Percentiles rank a stretch among this genome's conserved stretches.
Conservation (phyloP, 495 filamentous ascomycete genomes). For the Tuber indicum region DNA sequence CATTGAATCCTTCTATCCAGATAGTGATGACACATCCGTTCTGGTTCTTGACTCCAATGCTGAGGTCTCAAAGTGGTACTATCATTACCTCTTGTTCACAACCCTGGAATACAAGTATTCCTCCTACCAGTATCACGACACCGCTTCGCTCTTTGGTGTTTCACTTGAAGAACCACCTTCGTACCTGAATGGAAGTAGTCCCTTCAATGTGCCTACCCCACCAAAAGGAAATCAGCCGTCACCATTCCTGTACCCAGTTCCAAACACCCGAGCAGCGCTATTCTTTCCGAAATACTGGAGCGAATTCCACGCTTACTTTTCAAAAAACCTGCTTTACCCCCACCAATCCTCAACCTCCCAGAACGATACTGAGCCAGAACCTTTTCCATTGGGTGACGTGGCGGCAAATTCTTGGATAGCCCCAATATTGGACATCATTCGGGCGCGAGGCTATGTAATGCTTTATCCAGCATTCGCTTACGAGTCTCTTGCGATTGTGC, state of each 20-base stretch:
- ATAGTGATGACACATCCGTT: conserved; percentile 52
- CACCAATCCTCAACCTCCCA: background rate
- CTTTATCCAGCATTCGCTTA: conserved; percentile 53
- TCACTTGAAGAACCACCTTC: conserved; percentile 56
- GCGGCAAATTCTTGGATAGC: conserved; percentile 50
- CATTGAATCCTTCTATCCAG: conserved; percentile 60
- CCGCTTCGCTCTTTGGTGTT: conserved; percentile 51
- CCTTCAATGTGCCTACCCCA: conserved; percentile 44
- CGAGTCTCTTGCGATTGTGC: conserved; percentile 51
- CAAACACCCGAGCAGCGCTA: conserved; percentile 57
- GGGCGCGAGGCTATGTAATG: conserved; percentile 55
- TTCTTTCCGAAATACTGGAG: conserved; percentile 65
- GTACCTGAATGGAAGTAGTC: conserved; percentile 47
- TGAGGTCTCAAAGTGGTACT: conserved; percentile 60
- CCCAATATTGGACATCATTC: conserved; percentile 56
- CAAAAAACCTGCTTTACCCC: conserved; percentile 21
- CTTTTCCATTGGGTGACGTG: conserved; percentile 22
- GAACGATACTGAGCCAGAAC: conserved; percentile 20
- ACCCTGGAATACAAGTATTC: conserved; percentile 59
- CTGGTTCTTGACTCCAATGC: conserved; percentile 58
- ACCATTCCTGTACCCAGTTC: conserved; percentile 58
- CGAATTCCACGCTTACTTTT: conserved; percentile 58
- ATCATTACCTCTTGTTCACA: conserved; percentile 58
- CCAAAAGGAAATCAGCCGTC: conserved; percentile 23
- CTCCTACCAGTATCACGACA: conserved; percentile 40